Evolutionary conservation across 768 basidiomycete species (phyloP), one percentile per base, ranked within the genome.

Genomic region (Boletus rubescentipes): DNA sequence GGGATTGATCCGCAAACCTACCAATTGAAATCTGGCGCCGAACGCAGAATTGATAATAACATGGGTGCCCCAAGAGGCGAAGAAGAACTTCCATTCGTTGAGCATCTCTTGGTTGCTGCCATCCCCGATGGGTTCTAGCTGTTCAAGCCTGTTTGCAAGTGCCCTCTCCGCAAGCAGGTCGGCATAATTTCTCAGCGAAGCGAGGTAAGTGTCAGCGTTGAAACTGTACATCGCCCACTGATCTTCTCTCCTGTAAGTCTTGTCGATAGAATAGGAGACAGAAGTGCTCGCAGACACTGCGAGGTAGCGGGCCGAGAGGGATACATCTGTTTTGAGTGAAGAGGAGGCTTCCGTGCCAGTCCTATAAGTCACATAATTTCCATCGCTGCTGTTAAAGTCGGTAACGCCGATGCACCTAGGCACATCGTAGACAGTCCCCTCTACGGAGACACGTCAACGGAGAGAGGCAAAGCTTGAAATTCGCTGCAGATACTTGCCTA

Each of bases 211-310:
- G n/a, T n/a, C n/a, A n/a, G n/a, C n/a, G n/a, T n/a, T n/a, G n/a
- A n/a, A n/a, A n/a, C n/a, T n/a, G n/a, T n/a, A n/a, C n/a, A n/a
- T n/a, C n/a, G n/a, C n/a, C n/a, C n/a, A n/a, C n/a, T n/a, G n/a
- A n/a, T n/a, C 46, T 37, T 61, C 53, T 29, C 59, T 45, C 32
- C 43, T 50, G 45, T 46, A 48, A 2, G 56, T 46, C 45, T 59
- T 59, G 15, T 52, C 43, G 35, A 53, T 44, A n/a, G 58, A 39
- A 37, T 58, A 58, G 15, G 58, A 58, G 12, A 20, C n/a, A 32
- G 60, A 61, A 18, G 53, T n/a, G 26, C 53, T 50, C 12, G 53
- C 59, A 7, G 60, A 51, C 18, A 55, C 54, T 5, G 49, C 50
- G 15, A 55, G 49, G 20, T 55, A 55, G 39, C 54, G 54, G 10